Evolutionary conservation across 208 protist genomes (phyloP), one percentile per base, ranked within the genome.

Genomic region (Histomonas meleagridis): DNA sequence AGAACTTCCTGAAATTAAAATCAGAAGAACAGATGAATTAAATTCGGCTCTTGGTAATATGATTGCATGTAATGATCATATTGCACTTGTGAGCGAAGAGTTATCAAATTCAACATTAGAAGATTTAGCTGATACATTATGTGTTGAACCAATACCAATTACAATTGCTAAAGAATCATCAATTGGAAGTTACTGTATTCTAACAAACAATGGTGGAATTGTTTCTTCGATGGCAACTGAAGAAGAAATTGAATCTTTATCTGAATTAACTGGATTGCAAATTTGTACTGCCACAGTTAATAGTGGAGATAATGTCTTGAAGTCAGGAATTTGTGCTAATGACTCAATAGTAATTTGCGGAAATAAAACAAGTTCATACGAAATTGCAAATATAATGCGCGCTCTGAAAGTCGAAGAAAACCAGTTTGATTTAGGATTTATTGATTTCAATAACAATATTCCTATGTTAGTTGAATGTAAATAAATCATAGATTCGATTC

Each of bases 231-330:
- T 96, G 4, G n/a, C 51, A 5, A 60, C 91, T 23, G 53, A 53
- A 2, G 53, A 91, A 70, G 40, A 91, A 49, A 35, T 91, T 51
- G 55, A 91, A 91, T 48, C 62, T 69, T 43, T 91, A 55, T 93
- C 93, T n/a, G 98, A 98, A 7, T 94, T 99, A 0, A 97, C 99
- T 35, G n/a, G n/a, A n/a, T n/a, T n/a, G n/a, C n/a, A n/a, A n/a
- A n/a, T n/a, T n/a, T n/a, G n/a, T n/a, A 97, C 98, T 10, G 99
- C 98, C 57, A 99, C 99, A 14, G 97, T 99, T 53, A 99, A 99
- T 94, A 95, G 98, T 23, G 99, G 98, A 93, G 96, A 95, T 65
- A 96, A 98, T 35, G 94, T 96, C 28, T 93, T 97, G 48, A 95
- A 94, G 9, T 93, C 92, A 21, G 94, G 94, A 14, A 53, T 95